phyloP scores from a whole-genome alignment of 352 stramenopile species.

The Phytophthora meadii region DNA sequence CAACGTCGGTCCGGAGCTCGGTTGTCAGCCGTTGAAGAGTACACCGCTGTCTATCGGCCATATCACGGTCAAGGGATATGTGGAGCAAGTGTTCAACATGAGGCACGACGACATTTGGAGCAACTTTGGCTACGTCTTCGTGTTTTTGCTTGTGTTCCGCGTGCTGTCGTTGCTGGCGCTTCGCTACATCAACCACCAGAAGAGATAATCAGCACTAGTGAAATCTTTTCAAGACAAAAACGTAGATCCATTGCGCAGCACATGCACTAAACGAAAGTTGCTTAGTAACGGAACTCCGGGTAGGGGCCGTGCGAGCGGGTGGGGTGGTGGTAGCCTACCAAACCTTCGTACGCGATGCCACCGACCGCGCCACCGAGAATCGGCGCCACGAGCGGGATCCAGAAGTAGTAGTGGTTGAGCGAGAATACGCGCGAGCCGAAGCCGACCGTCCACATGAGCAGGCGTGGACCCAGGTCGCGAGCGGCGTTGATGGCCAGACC shows the following conservation, averaged over 20 bases:
- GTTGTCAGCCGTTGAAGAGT: not conserved
- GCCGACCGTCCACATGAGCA: constrained; percentile 70
- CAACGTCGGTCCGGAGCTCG: not conserved
- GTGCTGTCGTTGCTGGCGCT: constrained; percentile 12
- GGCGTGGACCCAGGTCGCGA: constrained; percentile 68
- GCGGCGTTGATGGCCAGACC: constrained; percentile 77
- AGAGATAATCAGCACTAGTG: constrained; percentile 12
- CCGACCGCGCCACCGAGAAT: constrained; percentile 65
- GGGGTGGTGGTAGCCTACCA: constrained; percentile 66
- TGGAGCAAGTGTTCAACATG: constrained; percentile 47
- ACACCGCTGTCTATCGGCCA: not conserved
- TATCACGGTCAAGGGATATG: constrained; percentile 45
- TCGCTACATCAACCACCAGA: constrained; percentile 27
- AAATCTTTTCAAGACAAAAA: not conserved
- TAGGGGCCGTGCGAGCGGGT: constrained; percentile 33
- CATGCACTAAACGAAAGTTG: not conserved
- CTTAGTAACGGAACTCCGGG: constrained; percentile 33
- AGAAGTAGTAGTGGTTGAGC: constrained; percentile 74
- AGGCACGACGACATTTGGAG: constrained; percentile 43
- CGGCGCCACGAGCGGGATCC: constrained; percentile 67
- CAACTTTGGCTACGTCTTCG: constrained; percentile 43
- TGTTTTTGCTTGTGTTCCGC: constrained; percentile 41
- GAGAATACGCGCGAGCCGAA: constrained; percentile 78
- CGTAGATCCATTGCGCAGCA: not conserved
- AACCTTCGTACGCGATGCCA: constrained; percentile 62